These are phyloP conservation scores for Rhynchospora pubera DNA, from an alignment of 176 grass and related monocot species.

Conservation along the genomic window DNA sequence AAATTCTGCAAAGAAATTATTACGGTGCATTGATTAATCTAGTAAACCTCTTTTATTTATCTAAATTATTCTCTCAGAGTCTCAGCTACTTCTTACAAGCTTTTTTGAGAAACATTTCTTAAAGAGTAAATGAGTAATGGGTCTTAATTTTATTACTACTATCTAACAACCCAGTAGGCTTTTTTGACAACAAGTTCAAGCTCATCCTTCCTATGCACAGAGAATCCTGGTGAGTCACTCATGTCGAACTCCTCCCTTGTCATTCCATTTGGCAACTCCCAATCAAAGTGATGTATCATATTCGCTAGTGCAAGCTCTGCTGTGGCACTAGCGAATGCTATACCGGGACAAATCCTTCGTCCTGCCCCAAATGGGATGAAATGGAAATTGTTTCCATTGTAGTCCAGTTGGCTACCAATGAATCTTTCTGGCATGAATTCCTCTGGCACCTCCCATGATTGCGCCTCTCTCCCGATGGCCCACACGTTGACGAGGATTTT, in stretches of 20 bases:
- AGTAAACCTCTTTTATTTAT: too few relatives aligned
- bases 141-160: neutral
- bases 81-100: too few relatives aligned
- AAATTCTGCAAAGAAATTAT: too few relatives aligned
- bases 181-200: neutral
- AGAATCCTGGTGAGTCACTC: conserved; percentile 26
- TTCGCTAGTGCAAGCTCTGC: conserved; percentile 41
- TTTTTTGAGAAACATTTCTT: too few relatives aligned
- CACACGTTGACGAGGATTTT: conserved; percentile 43
- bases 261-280: conserved; percentile 38
- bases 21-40: too few relatives aligned
- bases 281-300: conserved; percentile 33
- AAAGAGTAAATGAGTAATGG: too few relatives aligned
- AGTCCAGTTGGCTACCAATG: conserved; percentile 32
- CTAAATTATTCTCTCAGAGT: too few relatives aligned
- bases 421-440: conserved; percentile 47
- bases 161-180: neutral
- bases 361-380: conserved; percentile 42
- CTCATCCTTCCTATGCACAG: neutral
- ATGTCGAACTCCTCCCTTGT: conserved; percentile 29
- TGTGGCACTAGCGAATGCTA: conserved; percentile 32
- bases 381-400: conserved; percentile 39
- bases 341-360: conserved; percentile 31
- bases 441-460: conserved; percentile 39
- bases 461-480: conserved; percentile 33